Evolutionary conservation across 2,329 filamentous ascomycete species (phyloP).

Genomic region (Anthostomella pinea): DNA sequence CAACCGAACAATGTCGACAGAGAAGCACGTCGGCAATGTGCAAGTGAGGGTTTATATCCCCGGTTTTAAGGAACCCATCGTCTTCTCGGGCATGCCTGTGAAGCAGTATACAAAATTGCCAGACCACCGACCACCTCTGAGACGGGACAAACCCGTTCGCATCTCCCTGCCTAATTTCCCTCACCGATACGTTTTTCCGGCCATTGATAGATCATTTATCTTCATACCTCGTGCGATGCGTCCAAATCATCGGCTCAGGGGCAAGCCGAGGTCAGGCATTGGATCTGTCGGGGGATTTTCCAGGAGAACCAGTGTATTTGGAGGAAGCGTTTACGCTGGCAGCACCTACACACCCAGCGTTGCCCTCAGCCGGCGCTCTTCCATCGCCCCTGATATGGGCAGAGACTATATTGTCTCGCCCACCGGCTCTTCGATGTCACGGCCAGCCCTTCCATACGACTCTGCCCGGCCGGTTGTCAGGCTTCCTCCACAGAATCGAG

Average conservation of each 20-base stretch:
- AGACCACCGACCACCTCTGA: slow-evolving; percentile 88
- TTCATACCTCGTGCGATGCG: slow-evolving; percentile 94
- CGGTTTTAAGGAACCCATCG: slow-evolving; percentile 66
- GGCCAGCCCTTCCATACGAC: slow-evolving; percentile 61
- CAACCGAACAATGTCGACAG: slow-evolving; percentile 77
- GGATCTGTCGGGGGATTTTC: slow-evolving; percentile 66
- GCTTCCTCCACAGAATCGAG: slow-evolving; percentile 62
- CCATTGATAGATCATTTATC: slow-evolving; percentile 88
- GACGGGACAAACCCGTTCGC: slow-evolving; percentile 93
- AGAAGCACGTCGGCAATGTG: slow-evolving; percentile 78
- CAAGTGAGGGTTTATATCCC: slow-evolving; percentile 80
- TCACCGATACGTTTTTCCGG: slow-evolving; percentile 88
- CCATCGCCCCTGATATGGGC: slow-evolving; percentile 62
- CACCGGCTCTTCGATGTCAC: slow-evolving; percentile 72
- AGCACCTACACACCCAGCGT: slow-evolving; percentile 84
- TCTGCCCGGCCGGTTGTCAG: slow-evolving; percentile 72
- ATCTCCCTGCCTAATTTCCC: slow-evolving; percentile 80
- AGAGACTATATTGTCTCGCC: slow-evolving; percentile 79
- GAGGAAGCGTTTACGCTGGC: slow-evolving; percentile 61
- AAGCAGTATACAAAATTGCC: slow-evolving; percentile 93
- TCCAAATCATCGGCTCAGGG: slow-evolving; percentile 79
- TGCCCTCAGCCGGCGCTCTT: slow-evolving; percentile 85
- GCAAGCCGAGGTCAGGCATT: slow-evolving; percentile 70
- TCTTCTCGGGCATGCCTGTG: slow-evolving; percentile 73
- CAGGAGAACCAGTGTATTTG: slow-evolving; percentile 80